Conservation (phyloP, 805 yeast genomes). For the Hanseniaspora opuntiae region DNA sequence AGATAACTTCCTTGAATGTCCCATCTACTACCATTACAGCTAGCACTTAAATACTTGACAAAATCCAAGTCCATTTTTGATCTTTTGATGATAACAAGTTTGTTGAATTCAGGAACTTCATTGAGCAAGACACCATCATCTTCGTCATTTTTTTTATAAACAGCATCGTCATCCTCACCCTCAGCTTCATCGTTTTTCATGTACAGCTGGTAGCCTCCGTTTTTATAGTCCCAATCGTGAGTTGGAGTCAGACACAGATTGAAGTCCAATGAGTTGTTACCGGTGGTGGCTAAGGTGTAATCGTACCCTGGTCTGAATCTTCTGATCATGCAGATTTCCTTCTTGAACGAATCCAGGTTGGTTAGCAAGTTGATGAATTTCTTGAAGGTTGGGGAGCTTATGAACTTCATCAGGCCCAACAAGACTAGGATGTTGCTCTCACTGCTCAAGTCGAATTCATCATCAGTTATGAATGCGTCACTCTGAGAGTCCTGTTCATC, state of each 20-base stretch:
- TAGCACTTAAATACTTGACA: conserved; percentile 77
- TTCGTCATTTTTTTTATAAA: conserved; percentile 46
- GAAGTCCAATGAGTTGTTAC: conserved; percentile 48
- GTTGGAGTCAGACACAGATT: conserved; percentile 73
- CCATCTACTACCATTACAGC: conserved; percentile 87
- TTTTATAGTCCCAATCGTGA: conserved; percentile 80
- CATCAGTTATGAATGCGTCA: conserved; percentile 10
- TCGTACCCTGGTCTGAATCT: conserved; percentile 92
- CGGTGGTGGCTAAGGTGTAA: conserved; percentile 73
- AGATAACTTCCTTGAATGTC: conserved; percentile 36
- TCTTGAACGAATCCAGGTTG: conserved; percentile 38
- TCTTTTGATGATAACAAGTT: conserved; percentile 59
- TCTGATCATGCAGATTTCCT: conserved; percentile 60
- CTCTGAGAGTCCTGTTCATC: conserved; percentile 24
- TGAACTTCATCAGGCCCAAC: conserved; percentile 41
- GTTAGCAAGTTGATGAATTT: conserved; percentile 60
- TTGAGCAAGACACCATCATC: conserved; percentile 70
- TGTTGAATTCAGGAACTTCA: conserved; percentile 74
- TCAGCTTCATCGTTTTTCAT: conserved; percentile 51
- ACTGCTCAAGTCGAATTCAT: conserved; percentile 33
- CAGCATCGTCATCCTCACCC: conserved; percentile 69
- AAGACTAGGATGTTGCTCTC: conserved; percentile 24
- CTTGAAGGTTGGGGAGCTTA: conserved; percentile 48
- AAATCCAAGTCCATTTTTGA: conserved; percentile 82
- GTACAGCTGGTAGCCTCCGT: conserved; percentile 88